Percentiles rank a stretch among this genome's conserved stretches.
phyloP scores from a whole-genome alignment of 2,329 filamentous ascomycete species.

The Aureobasidium sp. region DNA sequence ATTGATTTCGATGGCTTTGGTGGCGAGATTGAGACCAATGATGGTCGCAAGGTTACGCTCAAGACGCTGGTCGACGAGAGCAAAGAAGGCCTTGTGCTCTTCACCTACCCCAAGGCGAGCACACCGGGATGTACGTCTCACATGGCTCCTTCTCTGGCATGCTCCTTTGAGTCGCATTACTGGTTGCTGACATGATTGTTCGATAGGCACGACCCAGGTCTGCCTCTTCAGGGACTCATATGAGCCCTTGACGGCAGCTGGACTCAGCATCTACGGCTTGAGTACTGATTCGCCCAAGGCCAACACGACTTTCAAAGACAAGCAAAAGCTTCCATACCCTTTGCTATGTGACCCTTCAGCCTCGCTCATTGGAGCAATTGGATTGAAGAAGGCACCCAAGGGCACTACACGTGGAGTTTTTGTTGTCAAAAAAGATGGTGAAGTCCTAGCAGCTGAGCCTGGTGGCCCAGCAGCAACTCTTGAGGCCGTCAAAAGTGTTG shows the following conservation, averaged over 20 bases:
- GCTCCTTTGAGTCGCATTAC: neutral
- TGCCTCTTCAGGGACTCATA: constrained; percentile 90
- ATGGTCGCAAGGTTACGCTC: constrained; percentile 72
- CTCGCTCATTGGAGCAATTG: constrained; percentile 74
- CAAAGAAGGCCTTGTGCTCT: constrained; percentile 79
- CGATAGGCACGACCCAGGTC: constrained; percentile 78
- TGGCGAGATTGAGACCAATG: constrained; percentile 74
- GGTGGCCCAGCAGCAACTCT: constrained; percentile 75
- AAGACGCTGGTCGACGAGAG: constrained; percentile 76
- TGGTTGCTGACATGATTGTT: neutral
- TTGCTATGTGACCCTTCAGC: constrained; percentile 75
- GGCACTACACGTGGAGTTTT: constrained; percentile 84
- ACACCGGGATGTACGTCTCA: constrained; percentile 80
- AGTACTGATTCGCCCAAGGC: constrained; percentile 81
- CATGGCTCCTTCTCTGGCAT: neutral
- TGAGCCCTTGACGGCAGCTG: constrained; percentile 64
- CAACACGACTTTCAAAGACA: constrained; percentile 87
- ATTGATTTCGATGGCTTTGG: constrained; percentile 51
- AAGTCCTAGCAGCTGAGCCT: constrained; percentile 66
- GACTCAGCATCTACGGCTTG: constrained; percentile 82
- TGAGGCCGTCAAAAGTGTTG: constrained; percentile 65
- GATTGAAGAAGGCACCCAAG: constrained; percentile 77
- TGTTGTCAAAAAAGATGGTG: constrained; percentile 60
- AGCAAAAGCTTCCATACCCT: constrained; percentile 81
- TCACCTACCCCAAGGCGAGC: constrained; percentile 92